phyloP scores from a whole-genome alignment of 768 basidiomycete species.

The Trametes punicea region DNA sequence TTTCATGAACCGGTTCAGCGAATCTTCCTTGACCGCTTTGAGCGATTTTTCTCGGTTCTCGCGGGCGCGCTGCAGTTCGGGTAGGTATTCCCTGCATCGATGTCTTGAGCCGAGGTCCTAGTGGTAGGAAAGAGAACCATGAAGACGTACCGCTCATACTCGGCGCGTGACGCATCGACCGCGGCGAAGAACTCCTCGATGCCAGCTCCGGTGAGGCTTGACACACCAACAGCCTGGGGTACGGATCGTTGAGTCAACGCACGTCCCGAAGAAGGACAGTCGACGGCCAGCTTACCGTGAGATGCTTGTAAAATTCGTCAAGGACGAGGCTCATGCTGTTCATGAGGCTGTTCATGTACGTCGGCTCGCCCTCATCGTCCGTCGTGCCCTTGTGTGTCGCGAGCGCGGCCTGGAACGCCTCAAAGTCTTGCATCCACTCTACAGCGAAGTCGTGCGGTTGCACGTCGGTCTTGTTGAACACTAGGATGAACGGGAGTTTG shows the following conservation, averaged over 20 bases:
- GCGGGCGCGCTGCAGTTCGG: conserved; percentile 77
- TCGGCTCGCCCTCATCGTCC: conserved; percentile 86
- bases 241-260: background rate
- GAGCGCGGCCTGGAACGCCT: conserved; percentile 88
- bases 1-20: conserved; percentile 70
- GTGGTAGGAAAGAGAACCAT: background rate
- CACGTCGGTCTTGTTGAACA: conserved; percentile 98
- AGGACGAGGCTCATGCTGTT: conserved; percentile 97
- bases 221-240: conserved; percentile 86
- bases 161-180: conserved; percentile 80
- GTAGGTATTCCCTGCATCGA: conserved; percentile 75
- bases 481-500: conserved; percentile 92
- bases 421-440: conserved; percentile 99
- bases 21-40: conserved; percentile 67
- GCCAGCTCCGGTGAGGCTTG: conserved; percentile 93
- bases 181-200: conserved; percentile 89
- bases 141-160: conserved; percentile 82
- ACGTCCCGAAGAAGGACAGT: background rate
- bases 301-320: conserved; percentile 96
- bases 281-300: conserved; percentile 59
- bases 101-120: background rate
- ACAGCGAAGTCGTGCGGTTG: conserved; percentile 86
- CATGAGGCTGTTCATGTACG: conserved; percentile 99
- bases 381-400: conserved; percentile 62
- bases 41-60: conserved; percentile 61